Conservation (phyloP, 495 filamentous ascomycete genomes). For the Xylaria cubensis region DNA sequence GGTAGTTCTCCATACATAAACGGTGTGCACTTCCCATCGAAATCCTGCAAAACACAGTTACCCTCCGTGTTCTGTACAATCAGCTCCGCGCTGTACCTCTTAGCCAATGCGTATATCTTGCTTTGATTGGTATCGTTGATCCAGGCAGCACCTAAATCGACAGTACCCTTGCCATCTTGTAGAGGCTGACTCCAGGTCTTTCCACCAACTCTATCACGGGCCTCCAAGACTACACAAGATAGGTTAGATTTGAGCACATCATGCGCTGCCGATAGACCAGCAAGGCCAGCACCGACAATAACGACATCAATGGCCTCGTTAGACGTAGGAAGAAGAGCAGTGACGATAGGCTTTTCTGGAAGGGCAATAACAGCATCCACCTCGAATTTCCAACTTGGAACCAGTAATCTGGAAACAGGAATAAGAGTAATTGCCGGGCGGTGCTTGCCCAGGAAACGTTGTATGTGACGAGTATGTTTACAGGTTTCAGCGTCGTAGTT, state of each 20-base stretch:
- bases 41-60: constrained; percentile 43
- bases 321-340: not conserved
- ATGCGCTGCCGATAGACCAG: constrained; percentile 54
- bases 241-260: constrained; percentile 47
- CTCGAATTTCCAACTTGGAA: not conserved
- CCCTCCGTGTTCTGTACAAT: constrained; percentile 52
- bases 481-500: not conserved
- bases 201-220: constrained; percentile 57
- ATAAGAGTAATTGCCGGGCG: constrained; percentile 1
- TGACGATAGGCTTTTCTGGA: not conserved
- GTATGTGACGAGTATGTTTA: not conserved
- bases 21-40: not conserved
- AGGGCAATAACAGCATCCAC: not conserved
- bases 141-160: constrained; percentile 59
- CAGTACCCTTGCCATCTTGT: constrained; percentile 31
- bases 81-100: constrained; percentile 46
- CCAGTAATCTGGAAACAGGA: not conserved
- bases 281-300: constrained; percentile 57
- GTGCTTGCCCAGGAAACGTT: constrained; percentile 2
- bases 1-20: not conserved
- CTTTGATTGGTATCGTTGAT: constrained; percentile 59
- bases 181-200: constrained; percentile 45
- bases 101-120: constrained; percentile 44
- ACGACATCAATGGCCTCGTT: constrained; percentile 43
- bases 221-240: constrained; percentile 55